These are phyloP conservation scores for Dactylorhiza incarnata DNA, from an alignment of 106 monocot genomes.

Conservation along the genomic window DNA sequence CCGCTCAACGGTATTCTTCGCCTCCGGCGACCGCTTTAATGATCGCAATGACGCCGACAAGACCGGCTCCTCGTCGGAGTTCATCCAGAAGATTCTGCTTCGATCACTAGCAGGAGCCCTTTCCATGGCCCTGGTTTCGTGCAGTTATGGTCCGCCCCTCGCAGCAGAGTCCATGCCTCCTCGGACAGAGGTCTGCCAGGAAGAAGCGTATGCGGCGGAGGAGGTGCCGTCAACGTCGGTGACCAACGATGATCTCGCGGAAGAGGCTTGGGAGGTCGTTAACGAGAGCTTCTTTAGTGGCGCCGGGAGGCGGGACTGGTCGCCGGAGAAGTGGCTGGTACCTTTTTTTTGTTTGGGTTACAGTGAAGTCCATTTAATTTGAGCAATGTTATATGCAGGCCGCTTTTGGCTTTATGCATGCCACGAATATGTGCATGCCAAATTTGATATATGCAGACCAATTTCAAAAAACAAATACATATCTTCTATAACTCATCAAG, in stretches of 20 bases:
- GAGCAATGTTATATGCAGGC: no score
- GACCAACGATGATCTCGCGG: slow-evolving; percentile 73
- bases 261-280: slow-evolving; percentile 97
- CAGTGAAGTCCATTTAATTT: background rate
- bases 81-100: slow-evolving; percentile 16
- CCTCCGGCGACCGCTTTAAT: background rate
- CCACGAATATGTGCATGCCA: no score
- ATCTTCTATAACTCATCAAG: no score
- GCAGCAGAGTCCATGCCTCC: slow-evolving; percentile 4
- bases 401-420: no score
- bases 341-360: background rate
- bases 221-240: slow-evolving; percentile 22
- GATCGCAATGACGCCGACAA: background rate
- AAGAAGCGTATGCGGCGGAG: slow-evolving; percentile 11
- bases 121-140: slow-evolving; percentile 24
- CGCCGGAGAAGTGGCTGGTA: slow-evolving; percentile 79
- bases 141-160: slow-evolving; percentile 13
- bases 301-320: slow-evolving; percentile 50
- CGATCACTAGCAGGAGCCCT: slow-evolving; percentile 23
- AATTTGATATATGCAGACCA: no score
- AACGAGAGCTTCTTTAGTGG: slow-evolving; percentile 66
- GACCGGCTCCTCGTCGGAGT: slow-evolving; percentile 16
- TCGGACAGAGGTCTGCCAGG: slow-evolving; percentile 28
- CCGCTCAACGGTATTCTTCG: background rate
- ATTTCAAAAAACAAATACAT: no score